Conservation (phyloP, 2,329 filamentous ascomycete species). For the Scleromitrula shiraiana region DNA sequence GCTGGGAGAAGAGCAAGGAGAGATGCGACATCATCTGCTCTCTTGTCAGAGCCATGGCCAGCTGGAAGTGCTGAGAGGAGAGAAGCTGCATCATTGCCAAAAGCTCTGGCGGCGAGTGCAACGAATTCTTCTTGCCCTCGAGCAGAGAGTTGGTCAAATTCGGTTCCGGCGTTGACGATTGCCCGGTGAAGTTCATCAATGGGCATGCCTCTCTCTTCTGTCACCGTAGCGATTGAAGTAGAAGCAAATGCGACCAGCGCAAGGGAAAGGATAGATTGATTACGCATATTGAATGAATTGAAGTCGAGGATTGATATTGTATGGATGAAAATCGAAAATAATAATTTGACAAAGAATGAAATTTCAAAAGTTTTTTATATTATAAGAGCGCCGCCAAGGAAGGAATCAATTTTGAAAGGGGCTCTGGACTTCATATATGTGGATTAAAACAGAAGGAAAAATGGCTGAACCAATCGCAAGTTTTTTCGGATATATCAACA, state of each 20-base stretch:
- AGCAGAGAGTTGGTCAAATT: not conserved
- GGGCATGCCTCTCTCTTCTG: not conserved
- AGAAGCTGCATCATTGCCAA: not conserved
- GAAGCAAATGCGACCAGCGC: slow-evolving; percentile 8
- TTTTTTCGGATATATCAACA: not conserved
- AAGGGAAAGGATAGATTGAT: slow-evolving; percentile 3
- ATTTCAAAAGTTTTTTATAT: not conserved
- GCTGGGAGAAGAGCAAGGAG: not conserved
- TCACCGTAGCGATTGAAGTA: slow-evolving; percentile 1
- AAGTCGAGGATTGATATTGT: not conserved
- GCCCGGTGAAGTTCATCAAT: slow-evolving; percentile 1
- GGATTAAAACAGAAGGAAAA: not conserved
- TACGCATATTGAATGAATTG: slow-evolving; percentile 5
- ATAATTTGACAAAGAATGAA: not conserved
- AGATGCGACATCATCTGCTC: not conserved
- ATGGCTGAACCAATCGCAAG: not conserved
- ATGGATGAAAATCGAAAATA: not conserved
- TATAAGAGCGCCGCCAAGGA: not conserved
- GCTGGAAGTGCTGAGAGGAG: not conserved
- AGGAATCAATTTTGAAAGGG: not conserved
- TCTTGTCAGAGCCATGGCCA: not conserved
- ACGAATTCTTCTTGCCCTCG: slow-evolving; percentile 1
- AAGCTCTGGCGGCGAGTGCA: not conserved
- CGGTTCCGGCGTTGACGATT: not conserved
- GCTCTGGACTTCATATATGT: not conserved